Conservation (phyloP, 2,329 filamentous ascomycete genomes). For the Alternaria solani region DNA sequence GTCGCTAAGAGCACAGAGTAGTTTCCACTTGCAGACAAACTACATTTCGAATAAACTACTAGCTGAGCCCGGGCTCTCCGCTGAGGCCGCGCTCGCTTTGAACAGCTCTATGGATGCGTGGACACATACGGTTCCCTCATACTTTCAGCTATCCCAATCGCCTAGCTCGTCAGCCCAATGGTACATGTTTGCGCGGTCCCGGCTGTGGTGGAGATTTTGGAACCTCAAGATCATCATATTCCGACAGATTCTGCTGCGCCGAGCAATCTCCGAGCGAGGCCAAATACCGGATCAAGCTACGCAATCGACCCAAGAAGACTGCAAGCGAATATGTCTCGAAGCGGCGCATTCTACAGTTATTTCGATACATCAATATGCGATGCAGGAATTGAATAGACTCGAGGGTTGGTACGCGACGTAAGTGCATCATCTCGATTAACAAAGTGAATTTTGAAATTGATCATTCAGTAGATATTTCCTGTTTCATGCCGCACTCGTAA, state of each 20-base stretch:
- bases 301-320: conserved; percentile 32
- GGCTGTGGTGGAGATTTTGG: conserved; percentile 39
- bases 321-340: conserved; percentile 33
- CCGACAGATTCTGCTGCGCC: conserved; percentile 33
- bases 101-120: conserved; percentile 29
- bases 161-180: conserved; percentile 22
- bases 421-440: conserved; percentile 3
- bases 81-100: conserved; percentile 32
- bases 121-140: conserved; percentile 26
- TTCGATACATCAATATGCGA: conserved; percentile 34
- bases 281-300: conserved; percentile 28
- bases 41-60: conserved; percentile 34
- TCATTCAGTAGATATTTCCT: conserved; percentile 28
- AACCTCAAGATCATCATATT: conserved; percentile 39
- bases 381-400: conserved; percentile 27
- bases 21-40: conserved; percentile 36
- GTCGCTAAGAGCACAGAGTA: conserved; percentile 30
- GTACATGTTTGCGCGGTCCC: conserved; percentile 33
- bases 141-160: conserved; percentile 23
- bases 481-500: conserved; percentile 36
- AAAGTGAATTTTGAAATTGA: not conserved
- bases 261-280: conserved; percentile 32
- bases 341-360: conserved; percentile 34
- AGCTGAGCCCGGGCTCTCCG: conserved; percentile 36
- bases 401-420: conserved; percentile 41